Conservation (phyloP, 108 stramenopile genomes). For the Cafeteria roenbergensis region DNA sequence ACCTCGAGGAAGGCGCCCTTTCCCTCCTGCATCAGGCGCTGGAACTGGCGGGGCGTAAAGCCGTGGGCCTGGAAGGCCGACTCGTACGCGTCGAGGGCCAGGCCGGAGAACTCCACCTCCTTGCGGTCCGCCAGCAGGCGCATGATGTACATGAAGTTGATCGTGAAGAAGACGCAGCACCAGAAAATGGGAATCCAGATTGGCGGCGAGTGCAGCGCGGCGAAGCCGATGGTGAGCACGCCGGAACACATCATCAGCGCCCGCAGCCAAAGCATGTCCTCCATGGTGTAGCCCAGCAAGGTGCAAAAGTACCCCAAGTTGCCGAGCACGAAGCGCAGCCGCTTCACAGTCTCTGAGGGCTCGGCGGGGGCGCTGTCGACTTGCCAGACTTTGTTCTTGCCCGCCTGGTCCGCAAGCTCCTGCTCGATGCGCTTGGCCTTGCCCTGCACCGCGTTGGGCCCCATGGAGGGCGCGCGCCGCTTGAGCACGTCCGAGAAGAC, state of each 20-base stretch:
- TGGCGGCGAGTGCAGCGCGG: not conserved
- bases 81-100: not conserved
- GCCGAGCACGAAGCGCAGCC: too few relatives aligned
- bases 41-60: conserved; percentile 5
- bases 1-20: not conserved
- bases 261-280: not conserved
- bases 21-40: not conserved
- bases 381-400: too few relatives aligned
- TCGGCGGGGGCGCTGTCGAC: too few relatives aligned
- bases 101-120: not conserved
- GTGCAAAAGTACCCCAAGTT: not conserved
- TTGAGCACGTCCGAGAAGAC: too few relatives aligned
- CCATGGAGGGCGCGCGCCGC: too few relatives aligned
- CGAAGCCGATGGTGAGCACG: not conserved
- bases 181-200: conserved; percentile 3
- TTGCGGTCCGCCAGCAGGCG: not conserved
- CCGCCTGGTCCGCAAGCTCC: too few relatives aligned
- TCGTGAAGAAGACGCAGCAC: not conserved
- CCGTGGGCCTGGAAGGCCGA: conserved; percentile 1
- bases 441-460: too few relatives aligned
- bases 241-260: not conserved
- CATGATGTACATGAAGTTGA: not conserved
- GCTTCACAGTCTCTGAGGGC: too few relatives aligned
- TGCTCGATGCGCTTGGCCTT: too few relatives aligned
- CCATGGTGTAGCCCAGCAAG: not conserved